A percentile compares a stretch with the other conserved stretches of the same genome.
These are phyloP conservation scores for Aspergillus sp. DNA, from an alignment of 2,329 filamentous ascomycete species.

Conservation along the genomic window DNA sequence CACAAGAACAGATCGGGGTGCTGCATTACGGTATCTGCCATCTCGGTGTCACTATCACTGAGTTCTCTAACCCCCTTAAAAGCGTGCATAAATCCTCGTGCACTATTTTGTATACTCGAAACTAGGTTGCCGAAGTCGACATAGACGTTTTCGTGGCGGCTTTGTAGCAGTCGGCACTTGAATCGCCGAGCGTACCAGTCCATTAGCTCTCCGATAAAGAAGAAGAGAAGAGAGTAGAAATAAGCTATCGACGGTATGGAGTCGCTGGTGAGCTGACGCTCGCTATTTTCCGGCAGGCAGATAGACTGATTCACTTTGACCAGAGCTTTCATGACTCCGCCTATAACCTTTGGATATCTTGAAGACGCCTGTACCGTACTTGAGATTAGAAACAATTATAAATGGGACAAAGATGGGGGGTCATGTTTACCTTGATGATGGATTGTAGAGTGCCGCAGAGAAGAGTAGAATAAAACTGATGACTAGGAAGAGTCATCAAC, in stretches of 20 bases:
- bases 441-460: conserved; percentile 39
- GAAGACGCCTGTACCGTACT: conserved; percentile 30
- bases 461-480: conserved; percentile 30
- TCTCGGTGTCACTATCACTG: conserved; percentile 22
- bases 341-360: conserved; percentile 35
- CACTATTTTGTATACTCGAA: conserved; percentile 29
- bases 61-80: conserved; percentile 24
- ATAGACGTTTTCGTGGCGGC: conserved; percentile 36
- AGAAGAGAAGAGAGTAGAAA: conserved; percentile 37
- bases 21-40: conserved; percentile 16
- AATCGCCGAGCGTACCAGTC: conserved; percentile 37
- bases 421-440: conserved; percentile 33
- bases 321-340: conserved; percentile 34
- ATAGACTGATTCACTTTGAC: conserved; percentile 35
- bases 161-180: conserved; percentile 36
- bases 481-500: conserved; percentile 28
- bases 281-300: conserved; percentile 13
- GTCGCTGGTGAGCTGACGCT: conserved; percentile 14
- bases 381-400: background rate
- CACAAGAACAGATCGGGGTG: conserved; percentile 24
- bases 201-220: conserved; percentile 39
- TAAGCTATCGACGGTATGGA: conserved; percentile 25
- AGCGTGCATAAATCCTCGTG: conserved; percentile 19
- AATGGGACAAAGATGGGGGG: background rate
- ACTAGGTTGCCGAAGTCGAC: conserved; percentile 34